Percentiles rank a stretch among this genome's conserved stretches.
Conservation (phyloP, 345 rosid species). For the Arabidopsis thaliana region DNA sequence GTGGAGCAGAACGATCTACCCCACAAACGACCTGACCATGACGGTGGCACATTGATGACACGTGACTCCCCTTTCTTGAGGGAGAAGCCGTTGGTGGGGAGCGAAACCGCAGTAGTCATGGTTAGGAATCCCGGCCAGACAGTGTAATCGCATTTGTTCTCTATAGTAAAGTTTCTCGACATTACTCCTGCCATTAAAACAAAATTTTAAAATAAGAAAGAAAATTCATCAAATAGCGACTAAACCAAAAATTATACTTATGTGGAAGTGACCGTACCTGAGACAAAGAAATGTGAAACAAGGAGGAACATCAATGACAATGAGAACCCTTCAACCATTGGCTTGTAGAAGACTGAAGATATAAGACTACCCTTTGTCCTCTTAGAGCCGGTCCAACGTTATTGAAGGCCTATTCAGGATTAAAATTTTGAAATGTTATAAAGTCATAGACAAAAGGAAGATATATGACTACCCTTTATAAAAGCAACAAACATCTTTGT, state of each 20-base stretch:
- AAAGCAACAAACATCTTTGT: neutral
- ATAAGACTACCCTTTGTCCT: no score
- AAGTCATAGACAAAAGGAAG: no score
- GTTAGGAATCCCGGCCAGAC: conserved; percentile 59
- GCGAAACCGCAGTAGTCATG: conserved; percentile 8
- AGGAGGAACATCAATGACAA: neutral
- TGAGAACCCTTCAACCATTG: neutral
- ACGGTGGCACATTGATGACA: conserved; percentile 21
- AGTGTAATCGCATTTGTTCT: conserved; percentile 54
- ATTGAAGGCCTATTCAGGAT: no score
- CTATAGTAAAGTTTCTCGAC: conserved; percentile 6
- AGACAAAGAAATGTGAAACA: neutral
- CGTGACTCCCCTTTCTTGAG: conserved; percentile 44
- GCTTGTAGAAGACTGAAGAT: neutral
- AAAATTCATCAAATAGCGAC: neutral
- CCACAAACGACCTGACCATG: conserved; percentile 63
- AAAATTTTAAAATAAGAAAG: neutral
- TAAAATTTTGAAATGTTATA: no score
- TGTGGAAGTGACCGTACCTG: neutral
- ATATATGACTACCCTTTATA: neutral
- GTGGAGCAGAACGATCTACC: conserved; percentile 55
- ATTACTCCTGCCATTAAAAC: neutral
- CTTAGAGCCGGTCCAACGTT: no score
- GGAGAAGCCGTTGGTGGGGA: conserved; percentile 57
- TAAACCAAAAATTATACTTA: neutral